A percentile compares a stretch with the other conserved stretches of the same genome.
phyloP scores from a whole-genome alignment of 2,329 filamentous ascomycete species.

The Teratosphaeria gauchensis region DNA sequence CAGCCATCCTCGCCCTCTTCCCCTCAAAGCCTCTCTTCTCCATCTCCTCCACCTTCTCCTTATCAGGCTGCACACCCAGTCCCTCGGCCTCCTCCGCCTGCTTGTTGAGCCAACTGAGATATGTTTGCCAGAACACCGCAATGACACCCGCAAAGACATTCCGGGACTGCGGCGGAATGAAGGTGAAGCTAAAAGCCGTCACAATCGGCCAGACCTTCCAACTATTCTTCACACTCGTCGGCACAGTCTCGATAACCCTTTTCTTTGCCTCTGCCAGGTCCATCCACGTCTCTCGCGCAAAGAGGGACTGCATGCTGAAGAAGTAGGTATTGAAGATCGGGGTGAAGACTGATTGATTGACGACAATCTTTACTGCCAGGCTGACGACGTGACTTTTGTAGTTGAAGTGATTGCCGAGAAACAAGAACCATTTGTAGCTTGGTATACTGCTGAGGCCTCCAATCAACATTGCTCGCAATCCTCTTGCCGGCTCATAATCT shows the following conservation, averaged over 20 bases:
- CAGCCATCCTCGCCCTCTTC: conserved; percentile 4
- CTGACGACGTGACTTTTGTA: conserved; percentile 63
- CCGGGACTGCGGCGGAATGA: conserved; percentile 67
- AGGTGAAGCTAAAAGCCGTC: conserved; percentile 80
- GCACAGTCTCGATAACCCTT: conserved; percentile 65
- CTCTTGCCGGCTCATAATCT: conserved; percentile 60
- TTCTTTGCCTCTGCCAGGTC: conserved; percentile 52
- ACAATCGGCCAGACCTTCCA: conserved; percentile 83
- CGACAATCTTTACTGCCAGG: conserved; percentile 62
- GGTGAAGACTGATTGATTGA: conserved; percentile 75
- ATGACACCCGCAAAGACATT: conserved; percentile 67
- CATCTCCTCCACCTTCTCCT: neutral
- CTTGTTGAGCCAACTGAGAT: conserved; percentile 71
- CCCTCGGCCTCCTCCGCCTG: conserved; percentile 53
- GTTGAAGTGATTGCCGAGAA: conserved; percentile 74
- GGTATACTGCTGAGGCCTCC: conserved; percentile 67
- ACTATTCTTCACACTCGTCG: conserved; percentile 65
- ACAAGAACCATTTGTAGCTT: conserved; percentile 74
- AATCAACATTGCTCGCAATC: conserved; percentile 62
- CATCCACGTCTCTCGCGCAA: conserved; percentile 46
- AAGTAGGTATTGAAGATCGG: conserved; percentile 50
- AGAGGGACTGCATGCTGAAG: conserved; percentile 41
- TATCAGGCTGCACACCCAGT: neutral
- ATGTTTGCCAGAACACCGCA: conserved; percentile 87
- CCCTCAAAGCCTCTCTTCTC: conserved; percentile 1